phyloP scores from a whole-genome alignment of 306 rosid species.

The Oxytropis ochrocephala region DNA sequence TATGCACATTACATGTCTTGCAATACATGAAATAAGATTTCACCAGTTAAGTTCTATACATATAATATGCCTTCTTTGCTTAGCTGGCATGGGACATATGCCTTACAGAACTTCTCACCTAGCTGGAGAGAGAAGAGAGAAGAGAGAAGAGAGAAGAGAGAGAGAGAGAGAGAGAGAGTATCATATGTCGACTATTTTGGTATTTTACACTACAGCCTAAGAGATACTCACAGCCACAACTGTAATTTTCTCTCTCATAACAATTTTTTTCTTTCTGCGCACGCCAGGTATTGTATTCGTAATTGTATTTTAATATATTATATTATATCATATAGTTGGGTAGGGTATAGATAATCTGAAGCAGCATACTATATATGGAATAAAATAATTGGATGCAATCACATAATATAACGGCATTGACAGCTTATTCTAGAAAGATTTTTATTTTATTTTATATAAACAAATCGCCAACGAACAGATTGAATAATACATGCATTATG shows the following conservation, averaged over 20 bases:
- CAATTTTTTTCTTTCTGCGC: not conserved
- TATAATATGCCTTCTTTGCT: slow-evolving; percentile 3
- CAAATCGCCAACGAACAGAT: not conserved
- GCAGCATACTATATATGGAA: slow-evolving; percentile 3
- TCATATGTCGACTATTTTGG: slow-evolving; percentile 38
- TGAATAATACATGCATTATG: not conserved
- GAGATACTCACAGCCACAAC: slow-evolving; percentile 18
- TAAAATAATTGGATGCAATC: slow-evolving; percentile 15
- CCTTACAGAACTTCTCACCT: not conserved
- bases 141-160: too few species aligned
- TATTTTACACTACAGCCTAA: slow-evolving; percentile 55
- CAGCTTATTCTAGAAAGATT: slow-evolving; percentile 21
- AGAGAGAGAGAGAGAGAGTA: too few species aligned
- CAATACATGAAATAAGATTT: slow-evolving; percentile 15
- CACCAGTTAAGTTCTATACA: too few species aligned
- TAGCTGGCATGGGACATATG: slow-evolving; percentile 22
- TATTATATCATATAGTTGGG: not conserved
- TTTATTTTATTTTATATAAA: not conserved
- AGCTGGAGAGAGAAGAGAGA: too few species aligned
- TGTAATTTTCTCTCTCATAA: slow-evolving; percentile 5
- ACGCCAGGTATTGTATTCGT: not conserved
- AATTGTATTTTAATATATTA: not conserved
- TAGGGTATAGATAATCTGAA: slow-evolving; percentile 3
- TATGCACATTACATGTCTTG: slow-evolving; percentile 22
- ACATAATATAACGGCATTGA: slow-evolving; percentile 27